Conservation (phyloP, 1,284 basidiomycete genomes). For the Thelephora terrestris region DNA sequence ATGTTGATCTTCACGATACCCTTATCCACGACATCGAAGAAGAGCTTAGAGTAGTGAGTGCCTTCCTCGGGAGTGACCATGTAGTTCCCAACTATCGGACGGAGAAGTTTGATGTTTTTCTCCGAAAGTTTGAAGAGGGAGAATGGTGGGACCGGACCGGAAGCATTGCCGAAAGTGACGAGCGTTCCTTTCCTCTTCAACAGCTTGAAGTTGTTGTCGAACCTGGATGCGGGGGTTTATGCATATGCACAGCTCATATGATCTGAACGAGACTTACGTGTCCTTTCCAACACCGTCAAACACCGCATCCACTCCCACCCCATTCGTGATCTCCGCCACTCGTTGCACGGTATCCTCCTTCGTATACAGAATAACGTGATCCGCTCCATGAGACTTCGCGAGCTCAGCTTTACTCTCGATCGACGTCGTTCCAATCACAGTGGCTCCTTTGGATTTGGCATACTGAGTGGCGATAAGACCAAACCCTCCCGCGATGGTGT, state of each 20-base stretch:
- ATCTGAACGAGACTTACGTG: conserved; percentile 51
- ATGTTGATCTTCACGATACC: conserved; percentile 65
- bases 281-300: conserved; percentile 95
- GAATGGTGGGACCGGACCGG: too few species aligned
- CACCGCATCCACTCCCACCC: conserved; percentile 77
- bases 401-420: conserved; percentile 76
- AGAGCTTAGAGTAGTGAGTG: too few species aligned
- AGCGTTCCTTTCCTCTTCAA: conserved; percentile 77
- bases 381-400: conserved; percentile 73
- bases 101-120: conserved; percentile 78
- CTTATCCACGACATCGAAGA: conserved; percentile 51
- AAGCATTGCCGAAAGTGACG: conserved; percentile 90
- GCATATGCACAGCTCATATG: not conserved
- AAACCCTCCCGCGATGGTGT: conserved; percentile 88
- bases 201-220: conserved; percentile 72
- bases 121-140: conserved; percentile 62
- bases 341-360: conserved; percentile 60
- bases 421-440: conserved; percentile 91
- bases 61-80: too few species aligned
- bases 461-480: conserved; percentile 56
- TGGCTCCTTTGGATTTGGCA: conserved; percentile 65
- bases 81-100: too few species aligned
- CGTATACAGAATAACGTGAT: conserved; percentile 80
- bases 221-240: conserved; percentile 32
- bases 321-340: conserved; percentile 72